phyloP scores from a whole-genome alignment of 2,329 filamentous ascomycete genomes.

The Penicillium occitanis region DNA sequence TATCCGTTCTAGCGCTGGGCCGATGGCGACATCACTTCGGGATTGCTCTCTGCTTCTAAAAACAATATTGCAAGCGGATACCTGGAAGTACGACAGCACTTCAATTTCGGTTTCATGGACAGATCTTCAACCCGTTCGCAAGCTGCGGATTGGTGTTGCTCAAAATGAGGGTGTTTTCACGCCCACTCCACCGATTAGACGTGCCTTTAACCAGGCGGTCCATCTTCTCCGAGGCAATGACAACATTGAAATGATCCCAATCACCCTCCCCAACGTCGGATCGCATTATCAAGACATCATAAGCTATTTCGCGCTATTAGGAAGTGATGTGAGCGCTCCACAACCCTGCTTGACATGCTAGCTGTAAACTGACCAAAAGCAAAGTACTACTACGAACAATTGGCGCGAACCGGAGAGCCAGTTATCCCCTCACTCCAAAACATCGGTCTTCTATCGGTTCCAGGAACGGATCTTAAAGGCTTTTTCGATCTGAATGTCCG shows the following conservation, averaged over 20 bases:
- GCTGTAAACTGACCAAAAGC: constrained; percentile 4
- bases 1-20: constrained; percentile 32
- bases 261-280: constrained; percentile 3
- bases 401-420: constrained; percentile 14
- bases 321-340: constrained; percentile 8
- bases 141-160: constrained; percentile 17
- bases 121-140: constrained; percentile 41
- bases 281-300: constrained; percentile 8
- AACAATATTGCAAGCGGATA: neutral
- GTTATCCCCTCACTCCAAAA: constrained; percentile 11
- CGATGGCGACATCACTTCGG: constrained; percentile 37
- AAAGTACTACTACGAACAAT: constrained; percentile 15
- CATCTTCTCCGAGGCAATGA: constrained; percentile 33
- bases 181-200: constrained; percentile 14
- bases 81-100: constrained; percentile 17
- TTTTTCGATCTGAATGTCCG: constrained; percentile 47
- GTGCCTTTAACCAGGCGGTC: constrained; percentile 34
- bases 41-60: constrained; percentile 38
- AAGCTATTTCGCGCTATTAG: constrained; percentile 2
- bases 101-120: constrained; percentile 8
- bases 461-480: constrained; percentile 36
- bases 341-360: neutral
- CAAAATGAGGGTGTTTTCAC: constrained; percentile 16
- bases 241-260: constrained; percentile 7
- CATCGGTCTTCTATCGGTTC: constrained; percentile 5